A percentile compares a stretch with the other conserved stretches of the same genome.
Evolutionary conservation across 768 basidiomycete genomes (phyloP).

Genomic region (Amanita jacksonii): DNA sequence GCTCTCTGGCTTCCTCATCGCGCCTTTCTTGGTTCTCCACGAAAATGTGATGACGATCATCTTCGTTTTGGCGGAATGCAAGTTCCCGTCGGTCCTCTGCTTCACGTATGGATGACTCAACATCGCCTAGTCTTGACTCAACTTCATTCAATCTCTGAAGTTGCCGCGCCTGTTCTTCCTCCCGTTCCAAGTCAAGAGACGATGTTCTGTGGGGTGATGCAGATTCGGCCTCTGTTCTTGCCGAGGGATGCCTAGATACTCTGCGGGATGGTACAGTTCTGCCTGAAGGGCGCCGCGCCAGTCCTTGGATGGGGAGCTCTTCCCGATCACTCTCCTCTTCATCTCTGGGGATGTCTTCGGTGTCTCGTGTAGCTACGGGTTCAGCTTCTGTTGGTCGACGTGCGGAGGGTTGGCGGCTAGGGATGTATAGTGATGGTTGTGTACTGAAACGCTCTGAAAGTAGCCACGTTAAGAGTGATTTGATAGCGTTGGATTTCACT

Average conservation of each 20-base stretch:
- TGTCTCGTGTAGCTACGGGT: background rate
- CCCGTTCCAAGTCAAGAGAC: slow-evolving; percentile 30
- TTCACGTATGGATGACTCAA: slow-evolving; percentile 40
- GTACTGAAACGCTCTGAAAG: slow-evolving; percentile 6
- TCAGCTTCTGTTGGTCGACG: background rate
- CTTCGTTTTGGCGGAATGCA: slow-evolving; percentile 57
- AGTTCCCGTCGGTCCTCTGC: slow-evolving; percentile 56
- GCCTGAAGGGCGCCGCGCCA: background rate
- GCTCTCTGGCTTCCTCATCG: slow-evolving; percentile 43
- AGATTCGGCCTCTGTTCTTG: slow-evolving; percentile 5
- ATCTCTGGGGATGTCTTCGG: background rate
- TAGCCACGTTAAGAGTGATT: background rate
- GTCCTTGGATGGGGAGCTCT: slow-evolving; percentile 3
- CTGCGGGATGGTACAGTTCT: too few relatives aligned
- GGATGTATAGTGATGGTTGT: slow-evolving; percentile 3
- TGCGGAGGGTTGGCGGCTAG: slow-evolving; percentile 1
- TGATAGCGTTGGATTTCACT: background rate
- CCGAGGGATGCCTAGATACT: background rate
- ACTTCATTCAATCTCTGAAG: slow-evolving; percentile 49
- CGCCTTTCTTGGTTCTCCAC: slow-evolving; percentile 48
- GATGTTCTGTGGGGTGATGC: slow-evolving; percentile 22
- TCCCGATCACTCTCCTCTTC: slow-evolving; percentile 8
- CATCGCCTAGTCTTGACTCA: slow-evolving; percentile 38
- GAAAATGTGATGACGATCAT: slow-evolving; percentile 53
- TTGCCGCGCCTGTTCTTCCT: slow-evolving; percentile 41